Percentiles rank a stretch among this genome's conserved stretches.
These are phyloP conservation scores for Pyricularia pennisetigena DNA, from an alignment of 2,329 filamentous ascomycete species.

Conservation along the genomic window DNA sequence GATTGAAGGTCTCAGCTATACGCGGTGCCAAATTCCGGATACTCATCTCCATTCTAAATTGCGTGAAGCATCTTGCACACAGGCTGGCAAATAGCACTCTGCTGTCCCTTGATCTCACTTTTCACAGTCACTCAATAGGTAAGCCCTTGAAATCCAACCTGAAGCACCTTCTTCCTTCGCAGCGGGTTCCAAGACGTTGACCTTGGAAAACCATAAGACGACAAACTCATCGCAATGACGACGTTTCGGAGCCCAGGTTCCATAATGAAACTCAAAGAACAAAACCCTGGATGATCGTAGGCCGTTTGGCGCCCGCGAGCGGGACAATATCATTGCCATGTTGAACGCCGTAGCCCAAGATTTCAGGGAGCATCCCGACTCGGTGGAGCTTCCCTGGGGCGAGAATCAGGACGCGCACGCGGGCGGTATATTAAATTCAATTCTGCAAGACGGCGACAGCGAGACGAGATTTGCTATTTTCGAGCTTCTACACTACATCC, in stretches of 20 bases:
- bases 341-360: background rate
- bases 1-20: too few species aligned
- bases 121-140: background rate
- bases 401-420: background rate
- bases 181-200: too few species aligned
- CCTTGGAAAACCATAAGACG: too few species aligned
- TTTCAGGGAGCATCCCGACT: background rate
- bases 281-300: too few species aligned
- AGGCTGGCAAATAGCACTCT: background rate
- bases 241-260: background rate
- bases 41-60: too few species aligned
- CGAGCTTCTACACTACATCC: background rate
- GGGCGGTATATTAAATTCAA: background rate
- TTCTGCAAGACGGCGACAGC: background rate
- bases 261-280: too few species aligned
- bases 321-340: background rate
- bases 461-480: background rate
- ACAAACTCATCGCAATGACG: background rate
- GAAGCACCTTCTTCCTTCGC: too few species aligned
- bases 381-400: background rate
- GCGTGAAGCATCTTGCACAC: too few species aligned
- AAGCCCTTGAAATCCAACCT: too few species aligned
- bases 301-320: background rate
- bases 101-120: background rate
- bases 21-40: too few species aligned